Evolutionary conservation across 768 basidiomycete genomes (phyloP).

Genomic region (Cystofilobasidium ferigula): DNA sequence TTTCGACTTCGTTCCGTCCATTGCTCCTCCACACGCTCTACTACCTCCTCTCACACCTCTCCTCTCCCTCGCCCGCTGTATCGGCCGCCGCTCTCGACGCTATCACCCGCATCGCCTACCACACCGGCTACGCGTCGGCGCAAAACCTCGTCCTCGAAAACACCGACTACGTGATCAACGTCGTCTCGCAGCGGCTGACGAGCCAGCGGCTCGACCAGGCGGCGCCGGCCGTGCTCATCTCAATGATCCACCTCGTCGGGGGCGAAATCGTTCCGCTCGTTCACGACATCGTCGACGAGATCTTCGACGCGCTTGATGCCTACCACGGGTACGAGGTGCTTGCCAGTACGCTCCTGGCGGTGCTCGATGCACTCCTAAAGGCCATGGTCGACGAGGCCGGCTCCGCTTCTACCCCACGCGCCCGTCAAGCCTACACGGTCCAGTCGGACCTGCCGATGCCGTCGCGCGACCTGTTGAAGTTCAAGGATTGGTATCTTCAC

Average conservation of each 20-base stretch:
- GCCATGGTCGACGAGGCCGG: conserved; percentile 46
- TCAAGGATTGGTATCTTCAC: conserved; percentile 55
- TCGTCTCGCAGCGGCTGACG: conserved; percentile 71
- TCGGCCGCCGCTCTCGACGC: conserved; percentile 57
- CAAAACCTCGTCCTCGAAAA: conserved; percentile 83
- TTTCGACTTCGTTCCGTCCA: conserved; percentile 59
- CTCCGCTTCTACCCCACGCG: conserved; percentile 22
- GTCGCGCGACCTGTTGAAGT: conserved; percentile 33
- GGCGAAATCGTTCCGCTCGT: conserved; percentile 76
- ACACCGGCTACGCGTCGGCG: conserved; percentile 76
- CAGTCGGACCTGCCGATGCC: conserved; percentile 29
- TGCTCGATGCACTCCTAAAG: conserved; percentile 70
- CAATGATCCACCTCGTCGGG: conserved; percentile 79
- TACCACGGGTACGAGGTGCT: conserved; percentile 83
- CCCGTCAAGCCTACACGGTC: neutral
- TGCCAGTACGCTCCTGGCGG: conserved; percentile 77
- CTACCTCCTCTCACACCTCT: conserved; percentile 71
- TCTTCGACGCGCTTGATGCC: conserved; percentile 90
- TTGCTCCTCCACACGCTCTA: conserved; percentile 71
- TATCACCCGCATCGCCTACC: conserved; percentile 57
- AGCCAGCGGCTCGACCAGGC: conserved; percentile 66
- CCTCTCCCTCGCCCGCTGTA: conserved; percentile 46
- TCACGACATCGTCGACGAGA: conserved; percentile 89
- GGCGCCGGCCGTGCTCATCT: conserved; percentile 74
- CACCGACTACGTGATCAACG: conserved; percentile 90